phyloP scores from a whole-genome alignment of 805 yeast species.

The Zygoascus ofunaensis region DNA sequence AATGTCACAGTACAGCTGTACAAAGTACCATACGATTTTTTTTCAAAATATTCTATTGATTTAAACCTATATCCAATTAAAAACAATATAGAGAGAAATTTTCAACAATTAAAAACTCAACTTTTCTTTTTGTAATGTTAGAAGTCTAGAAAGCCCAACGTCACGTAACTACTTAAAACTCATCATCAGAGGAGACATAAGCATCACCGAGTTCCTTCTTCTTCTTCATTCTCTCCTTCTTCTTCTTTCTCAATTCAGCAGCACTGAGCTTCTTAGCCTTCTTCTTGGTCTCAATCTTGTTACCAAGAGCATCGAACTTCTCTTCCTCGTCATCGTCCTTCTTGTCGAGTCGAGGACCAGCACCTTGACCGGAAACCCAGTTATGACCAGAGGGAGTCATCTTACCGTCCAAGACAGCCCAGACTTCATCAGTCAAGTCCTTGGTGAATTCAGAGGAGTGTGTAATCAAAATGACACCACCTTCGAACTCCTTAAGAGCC shows the following conservation, averaged over 20 bases:
- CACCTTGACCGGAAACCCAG: slow-evolving; percentile 99
- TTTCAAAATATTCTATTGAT: not conserved
- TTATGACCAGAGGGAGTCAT: slow-evolving; percentile 99
- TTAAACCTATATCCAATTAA: not conserved
- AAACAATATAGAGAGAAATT: not conserved
- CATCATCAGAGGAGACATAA: slow-evolving; percentile 96
- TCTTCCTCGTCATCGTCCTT: slow-evolving; percentile 93
- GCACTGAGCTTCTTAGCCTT: slow-evolving; percentile 97
- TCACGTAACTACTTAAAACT: slow-evolving; percentile 54
- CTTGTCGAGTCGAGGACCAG: slow-evolving; percentile 99
- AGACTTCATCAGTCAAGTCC: slow-evolving; percentile 98
- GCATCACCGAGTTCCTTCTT: slow-evolving; percentile 99
- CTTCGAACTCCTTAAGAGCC: slow-evolving; percentile 97
- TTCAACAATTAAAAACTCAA: not conserved
- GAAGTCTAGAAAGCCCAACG: too few relatives aligned
- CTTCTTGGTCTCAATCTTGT: slow-evolving; percentile 94
- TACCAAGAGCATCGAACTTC: slow-evolving; percentile 99
- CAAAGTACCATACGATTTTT: too few relatives aligned
- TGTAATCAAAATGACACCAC: slow-evolving; percentile 99
- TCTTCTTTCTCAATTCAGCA: slow-evolving; percentile 99
- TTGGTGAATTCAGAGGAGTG: slow-evolving; percentile 99
- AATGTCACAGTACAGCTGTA: too few relatives aligned
- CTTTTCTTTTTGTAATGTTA: not conserved
- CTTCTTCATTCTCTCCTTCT: slow-evolving; percentile 99
- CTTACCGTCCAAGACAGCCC: slow-evolving; percentile 97